A percentile compares a stretch with the other conserved stretches of the same genome.
phyloP scores from a whole-genome alignment of 2,329 filamentous ascomycete species.

The Sporothrix phasma region DNA sequence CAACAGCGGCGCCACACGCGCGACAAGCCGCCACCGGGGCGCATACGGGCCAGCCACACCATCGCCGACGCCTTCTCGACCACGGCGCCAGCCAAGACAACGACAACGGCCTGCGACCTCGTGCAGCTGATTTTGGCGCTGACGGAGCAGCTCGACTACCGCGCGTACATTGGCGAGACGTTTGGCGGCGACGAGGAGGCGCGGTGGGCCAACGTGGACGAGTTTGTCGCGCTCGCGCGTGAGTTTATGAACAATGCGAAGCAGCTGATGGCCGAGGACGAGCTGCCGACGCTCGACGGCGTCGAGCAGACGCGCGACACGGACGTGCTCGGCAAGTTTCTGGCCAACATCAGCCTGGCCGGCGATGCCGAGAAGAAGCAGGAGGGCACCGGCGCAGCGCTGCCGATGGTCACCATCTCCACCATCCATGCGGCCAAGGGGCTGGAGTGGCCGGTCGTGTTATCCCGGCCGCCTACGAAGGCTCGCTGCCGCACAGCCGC shows the following conservation, averaged over 20 bases:
- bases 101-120: too few relatives aligned
- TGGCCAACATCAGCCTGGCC: conserved; percentile 84
- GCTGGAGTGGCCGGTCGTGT: conserved; percentile 91
- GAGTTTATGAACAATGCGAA: conserved; percentile 50
- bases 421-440: conserved; percentile 96
- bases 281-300: conserved; percentile 58
- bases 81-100: neutral
- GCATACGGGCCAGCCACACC: neutral
- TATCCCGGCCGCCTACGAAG: conserved; percentile 85
- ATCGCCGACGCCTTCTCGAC: neutral
- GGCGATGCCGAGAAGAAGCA: conserved; percentile 59
- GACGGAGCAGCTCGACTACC: conserved; percentile 58
- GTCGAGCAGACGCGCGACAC: conserved; percentile 58
- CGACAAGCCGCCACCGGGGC: neutral
- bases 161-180: conserved; percentile 61
- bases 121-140: conserved; percentile 42
- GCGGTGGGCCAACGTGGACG: conserved; percentile 80
- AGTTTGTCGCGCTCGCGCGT: conserved; percentile 68
- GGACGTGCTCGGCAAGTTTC: conserved; percentile 59
- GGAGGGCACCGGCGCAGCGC: conserved; percentile 27
- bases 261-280: conserved; percentile 36
- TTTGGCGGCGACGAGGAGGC: conserved; percentile 67
- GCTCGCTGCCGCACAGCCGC: conserved; percentile 80
- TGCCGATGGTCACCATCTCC: conserved; percentile 70
- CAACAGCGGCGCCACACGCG: neutral